These are phyloP conservation scores for Arthrobotrys entomopaga DNA, from an alignment of 2,329 filamentous ascomycete genomes.

Conservation along the genomic window DNA sequence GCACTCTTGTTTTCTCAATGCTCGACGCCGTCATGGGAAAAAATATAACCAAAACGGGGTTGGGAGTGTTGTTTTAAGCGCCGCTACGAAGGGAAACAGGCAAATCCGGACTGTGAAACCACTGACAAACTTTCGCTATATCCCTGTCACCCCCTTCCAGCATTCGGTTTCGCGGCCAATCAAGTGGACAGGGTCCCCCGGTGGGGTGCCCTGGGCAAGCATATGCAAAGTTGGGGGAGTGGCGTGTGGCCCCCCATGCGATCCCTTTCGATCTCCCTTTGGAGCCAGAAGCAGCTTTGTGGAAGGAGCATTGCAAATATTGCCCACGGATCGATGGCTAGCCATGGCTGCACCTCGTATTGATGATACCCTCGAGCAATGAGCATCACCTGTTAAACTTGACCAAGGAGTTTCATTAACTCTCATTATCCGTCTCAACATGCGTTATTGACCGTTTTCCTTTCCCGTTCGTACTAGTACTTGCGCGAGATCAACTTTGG, in stretches of 20 bases:
- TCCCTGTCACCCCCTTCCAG: constrained; percentile 21
- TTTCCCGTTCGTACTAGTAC: too few relatives aligned
- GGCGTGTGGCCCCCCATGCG: constrained; percentile 26
- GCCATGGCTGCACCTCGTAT: constrained; percentile 40
- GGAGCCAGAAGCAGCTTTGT: constrained; percentile 12
- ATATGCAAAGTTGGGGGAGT: neutral
- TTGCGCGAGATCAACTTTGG: constrained; percentile 2
- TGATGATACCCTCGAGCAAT: constrained; percentile 19
- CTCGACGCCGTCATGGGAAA: constrained; percentile 6
- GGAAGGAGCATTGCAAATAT: constrained; percentile 15
- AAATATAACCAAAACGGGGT: constrained; percentile 31
- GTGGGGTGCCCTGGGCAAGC: neutral
- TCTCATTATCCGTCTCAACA: neutral
- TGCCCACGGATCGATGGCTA: constrained; percentile 18
- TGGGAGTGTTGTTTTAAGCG: constrained; percentile 50
- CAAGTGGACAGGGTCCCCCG: constrained; percentile 5
- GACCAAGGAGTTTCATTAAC: neutral
- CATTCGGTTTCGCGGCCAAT: constrained; percentile 28
- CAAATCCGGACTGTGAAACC: constrained; percentile 45
- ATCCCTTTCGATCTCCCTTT: constrained; percentile 13
- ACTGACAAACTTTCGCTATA: constrained; percentile 29
- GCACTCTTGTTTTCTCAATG: constrained; percentile 31
- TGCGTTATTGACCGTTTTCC: neutral
- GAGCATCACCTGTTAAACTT: constrained; percentile 3
- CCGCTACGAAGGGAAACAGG: constrained; percentile 31